Evolutionary conservation across 2,329 filamentous ascomycete species (phyloP).

Genomic region (Corinectria fuckeliana): DNA sequence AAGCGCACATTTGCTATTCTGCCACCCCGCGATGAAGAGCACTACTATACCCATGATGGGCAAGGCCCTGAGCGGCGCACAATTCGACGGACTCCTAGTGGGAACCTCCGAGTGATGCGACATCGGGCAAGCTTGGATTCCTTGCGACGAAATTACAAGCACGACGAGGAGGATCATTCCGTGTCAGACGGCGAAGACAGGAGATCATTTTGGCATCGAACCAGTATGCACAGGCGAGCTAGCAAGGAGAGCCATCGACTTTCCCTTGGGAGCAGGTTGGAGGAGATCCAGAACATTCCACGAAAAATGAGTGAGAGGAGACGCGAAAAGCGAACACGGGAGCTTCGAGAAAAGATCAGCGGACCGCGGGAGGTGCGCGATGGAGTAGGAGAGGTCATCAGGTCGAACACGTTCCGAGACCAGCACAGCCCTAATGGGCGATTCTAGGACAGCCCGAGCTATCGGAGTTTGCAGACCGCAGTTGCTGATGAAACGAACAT

Average conservation of each 20-base stretch:
- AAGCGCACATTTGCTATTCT: conserved; percentile 68
- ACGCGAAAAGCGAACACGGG: conserved; percentile 63
- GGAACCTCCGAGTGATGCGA: conserved; percentile 65
- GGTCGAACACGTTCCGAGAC: conserved; percentile 43
- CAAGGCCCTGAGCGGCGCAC: conserved; percentile 59
- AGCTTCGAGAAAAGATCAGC: conserved; percentile 66
- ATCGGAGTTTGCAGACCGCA: neutral
- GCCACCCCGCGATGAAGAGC: conserved; percentile 53
- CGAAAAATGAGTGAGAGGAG: conserved; percentile 63
- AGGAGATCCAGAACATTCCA: conserved; percentile 60
- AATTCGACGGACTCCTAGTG: conserved; percentile 64
- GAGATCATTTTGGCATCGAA: conserved; percentile 43
- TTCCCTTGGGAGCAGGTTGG: conserved; percentile 56
- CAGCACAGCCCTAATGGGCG: conserved; percentile 20
- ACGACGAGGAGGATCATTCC: conserved; percentile 46
- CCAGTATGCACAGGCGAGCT: conserved; percentile 36
- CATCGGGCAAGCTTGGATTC: conserved; percentile 58
- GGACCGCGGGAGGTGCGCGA: conserved; percentile 64
- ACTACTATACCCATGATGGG: conserved; percentile 40
- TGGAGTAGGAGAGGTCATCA: conserved; percentile 63
- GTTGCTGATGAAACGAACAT: neutral
- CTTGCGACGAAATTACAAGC: conserved; percentile 36
- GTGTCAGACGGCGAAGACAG: conserved; percentile 33
- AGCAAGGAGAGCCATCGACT: conserved; percentile 41
- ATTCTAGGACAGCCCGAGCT: conserved; percentile 9